Percentiles rank a stretch among this genome's conserved stretches.
Evolutionary conservation across 139 green algal genomes (phyloP).

Genomic region (Volvox africanus): DNA sequence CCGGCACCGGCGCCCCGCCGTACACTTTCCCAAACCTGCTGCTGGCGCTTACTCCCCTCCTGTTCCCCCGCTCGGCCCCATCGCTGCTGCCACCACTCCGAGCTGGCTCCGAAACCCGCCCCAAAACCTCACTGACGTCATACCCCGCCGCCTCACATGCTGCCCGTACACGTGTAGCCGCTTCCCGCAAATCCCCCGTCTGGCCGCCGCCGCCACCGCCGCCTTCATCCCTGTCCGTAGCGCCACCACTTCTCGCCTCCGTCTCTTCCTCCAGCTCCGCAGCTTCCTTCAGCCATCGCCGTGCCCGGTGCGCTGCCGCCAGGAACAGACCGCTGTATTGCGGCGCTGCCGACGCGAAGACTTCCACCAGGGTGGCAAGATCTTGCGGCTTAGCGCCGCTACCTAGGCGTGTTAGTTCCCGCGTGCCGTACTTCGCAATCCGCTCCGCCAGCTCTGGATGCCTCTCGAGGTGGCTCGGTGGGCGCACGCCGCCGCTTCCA

Average conservation of each 20-base stretch:
- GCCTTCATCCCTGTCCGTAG: neutral
- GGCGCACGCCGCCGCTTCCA: neutral
- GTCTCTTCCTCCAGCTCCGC: neutral
- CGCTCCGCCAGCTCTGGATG: constrained; percentile 31
- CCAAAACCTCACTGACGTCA: constrained; percentile 1
- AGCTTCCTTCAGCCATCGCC: neutral
- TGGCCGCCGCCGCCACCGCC: neutral
- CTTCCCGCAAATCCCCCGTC: neutral
- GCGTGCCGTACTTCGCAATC: constrained; percentile 3
- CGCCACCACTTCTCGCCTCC: neutral
- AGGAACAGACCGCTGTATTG: constrained; percentile 41
- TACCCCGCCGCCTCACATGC: constrained; percentile 31
- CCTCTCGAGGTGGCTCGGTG: neutral
- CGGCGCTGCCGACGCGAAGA: constrained; percentile 6
- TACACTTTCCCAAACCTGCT: neutral
- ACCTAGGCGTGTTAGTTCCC: neutral
- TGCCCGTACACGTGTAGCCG: neutral
- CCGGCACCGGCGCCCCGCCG: too few relatives aligned
- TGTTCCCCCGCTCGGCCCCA: neutral
- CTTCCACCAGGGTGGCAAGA: constrained; percentile 2
- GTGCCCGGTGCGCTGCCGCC: constrained; percentile 29
- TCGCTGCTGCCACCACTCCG: too few relatives aligned
- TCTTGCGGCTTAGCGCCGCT: neutral
- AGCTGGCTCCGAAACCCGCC: neutral
- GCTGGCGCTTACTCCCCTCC: neutral